Evolutionary conservation across 306 rosid genomes (phyloP).

Genomic region (Albizia julibrissin): DNA sequence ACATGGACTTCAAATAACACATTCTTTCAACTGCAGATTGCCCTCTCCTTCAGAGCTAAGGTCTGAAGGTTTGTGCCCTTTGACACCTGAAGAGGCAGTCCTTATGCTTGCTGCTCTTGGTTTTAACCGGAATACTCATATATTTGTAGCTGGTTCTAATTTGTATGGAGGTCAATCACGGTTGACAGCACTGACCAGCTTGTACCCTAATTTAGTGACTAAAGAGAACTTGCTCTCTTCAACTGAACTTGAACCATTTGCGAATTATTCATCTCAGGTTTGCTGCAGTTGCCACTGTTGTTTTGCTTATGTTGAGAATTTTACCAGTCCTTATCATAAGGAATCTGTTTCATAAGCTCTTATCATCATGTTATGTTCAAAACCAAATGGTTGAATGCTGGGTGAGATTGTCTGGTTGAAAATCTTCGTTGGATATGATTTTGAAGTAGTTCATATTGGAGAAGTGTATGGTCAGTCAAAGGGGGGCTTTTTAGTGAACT

Average conservation of each 20-base stretch:
- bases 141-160: slow-evolving; percentile 94
- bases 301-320: slow-evolving; percentile 22
- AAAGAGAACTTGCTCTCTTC: slow-evolving; percentile 87
- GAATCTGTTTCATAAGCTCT: slow-evolving; percentile 1
- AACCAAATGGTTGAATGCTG: neutral
- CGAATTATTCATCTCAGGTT: slow-evolving; percentile 94
- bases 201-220: slow-evolving; percentile 92
- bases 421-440: neutral
- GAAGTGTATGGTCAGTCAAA: neutral
- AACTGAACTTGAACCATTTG: slow-evolving; percentile 72
- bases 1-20: slow-evolving; percentile 14
- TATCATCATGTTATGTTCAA: neutral
- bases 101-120: slow-evolving; percentile 99
- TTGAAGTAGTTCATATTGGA: neutral
- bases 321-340: neutral
- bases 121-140: slow-evolving; percentile 76
- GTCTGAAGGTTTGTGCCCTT: slow-evolving; percentile 92
- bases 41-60: slow-evolving; percentile 82
- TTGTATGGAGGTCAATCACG: slow-evolving; percentile 82
- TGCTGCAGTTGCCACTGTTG: slow-evolving; percentile 27
- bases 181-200: slow-evolving; percentile 73
- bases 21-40: slow-evolving; percentile 56
- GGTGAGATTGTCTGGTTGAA: neutral
- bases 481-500: neutral
- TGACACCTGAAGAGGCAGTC: slow-evolving; percentile 90